phyloP scores from a whole-genome alignment of 2,329 filamentous ascomycete species.

The Cercospora citrullina region DNA sequence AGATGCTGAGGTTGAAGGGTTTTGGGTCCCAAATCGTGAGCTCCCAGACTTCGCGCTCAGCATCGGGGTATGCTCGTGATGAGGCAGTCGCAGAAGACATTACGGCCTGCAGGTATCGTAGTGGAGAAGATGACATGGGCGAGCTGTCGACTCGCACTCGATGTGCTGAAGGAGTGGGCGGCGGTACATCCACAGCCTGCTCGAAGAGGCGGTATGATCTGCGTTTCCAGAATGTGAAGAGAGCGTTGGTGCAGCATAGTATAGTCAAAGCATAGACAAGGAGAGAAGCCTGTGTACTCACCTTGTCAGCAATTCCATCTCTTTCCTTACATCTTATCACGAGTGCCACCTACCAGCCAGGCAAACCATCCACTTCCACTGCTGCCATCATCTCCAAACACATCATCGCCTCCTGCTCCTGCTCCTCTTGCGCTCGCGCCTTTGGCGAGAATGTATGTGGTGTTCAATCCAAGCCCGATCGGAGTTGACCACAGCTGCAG shows the following conservation, averaged over 20 bases:
- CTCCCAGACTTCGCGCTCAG: slow-evolving; percentile 88
- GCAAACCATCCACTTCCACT: slow-evolving; percentile 64
- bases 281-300: slow-evolving; percentile 49
- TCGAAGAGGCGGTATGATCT: slow-evolving; percentile 92
- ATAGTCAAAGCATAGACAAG: slow-evolving; percentile 68
- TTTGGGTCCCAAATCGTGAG: slow-evolving; percentile 90
- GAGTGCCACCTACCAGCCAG: slow-evolving; percentile 57
- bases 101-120: slow-evolving; percentile 70
- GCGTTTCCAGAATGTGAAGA: slow-evolving; percentile 77
- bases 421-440: slow-evolving; percentile 55
- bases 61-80: slow-evolving; percentile 79
- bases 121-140: slow-evolving; percentile 72
- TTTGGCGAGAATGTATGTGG: slow-evolving; percentile 77
- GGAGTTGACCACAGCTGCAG: slow-evolving; percentile 71
- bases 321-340: background rate
- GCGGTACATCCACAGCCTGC: slow-evolving; percentile 72
- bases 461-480: slow-evolving; percentile 73
- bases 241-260: slow-evolving; percentile 72
- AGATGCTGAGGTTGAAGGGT: slow-evolving; percentile 75
- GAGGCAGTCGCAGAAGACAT: slow-evolving; percentile 70
- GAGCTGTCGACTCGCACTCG: slow-evolving; percentile 87
- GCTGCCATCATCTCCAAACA: slow-evolving; percentile 63
- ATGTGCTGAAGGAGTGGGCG: slow-evolving; percentile 79
- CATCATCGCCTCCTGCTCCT: slow-evolving; percentile 61
- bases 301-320: background rate